These are phyloP conservation scores for Chrysochromulina tobinii DNA, from an alignment of 78 protist genomes.

Conservation along the genomic window DNA sequence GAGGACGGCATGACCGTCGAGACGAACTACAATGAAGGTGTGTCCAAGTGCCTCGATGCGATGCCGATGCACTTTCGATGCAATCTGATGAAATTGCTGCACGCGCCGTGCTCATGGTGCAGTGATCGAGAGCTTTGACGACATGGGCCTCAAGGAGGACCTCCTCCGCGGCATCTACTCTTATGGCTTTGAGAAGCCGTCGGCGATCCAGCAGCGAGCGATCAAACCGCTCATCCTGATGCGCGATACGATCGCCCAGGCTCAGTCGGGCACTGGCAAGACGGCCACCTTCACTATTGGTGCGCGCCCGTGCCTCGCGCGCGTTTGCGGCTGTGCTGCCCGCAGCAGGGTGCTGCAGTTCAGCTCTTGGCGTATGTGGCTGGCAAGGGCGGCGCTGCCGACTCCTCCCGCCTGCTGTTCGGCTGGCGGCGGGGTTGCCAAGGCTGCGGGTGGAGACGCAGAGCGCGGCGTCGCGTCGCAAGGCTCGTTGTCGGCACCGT, in stretches of 20 bases:
- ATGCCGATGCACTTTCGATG: neutral
- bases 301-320: neutral
- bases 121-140: conserved; percentile 88
- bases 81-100: neutral
- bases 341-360: too few relatives aligned
- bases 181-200: conserved; percentile 95
- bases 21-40: conserved; percentile 45
- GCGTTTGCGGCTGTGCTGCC: too few relatives aligned
- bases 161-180: conserved; percentile 96
- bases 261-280: conserved; percentile 99
- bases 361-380: too few relatives aligned
- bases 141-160: conserved; percentile 86
- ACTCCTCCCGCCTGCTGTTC: too few relatives aligned
- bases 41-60: too few relatives aligned
- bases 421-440: too few relatives aligned
- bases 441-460: too few relatives aligned
- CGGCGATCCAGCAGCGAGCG: conserved; percentile 98
- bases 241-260: conserved; percentile 96
- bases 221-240: conserved; percentile 88
- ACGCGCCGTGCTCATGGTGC: neutral
- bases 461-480: too few relatives aligned
- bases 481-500: too few relatives aligned
- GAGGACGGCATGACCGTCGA: conserved; percentile 35
- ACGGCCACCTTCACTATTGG: conserved; percentile 94
- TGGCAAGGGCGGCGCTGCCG: too few relatives aligned